Conservation (phyloP, 306 rosid genomes). For the Oxytropis ochrocephala region DNA sequence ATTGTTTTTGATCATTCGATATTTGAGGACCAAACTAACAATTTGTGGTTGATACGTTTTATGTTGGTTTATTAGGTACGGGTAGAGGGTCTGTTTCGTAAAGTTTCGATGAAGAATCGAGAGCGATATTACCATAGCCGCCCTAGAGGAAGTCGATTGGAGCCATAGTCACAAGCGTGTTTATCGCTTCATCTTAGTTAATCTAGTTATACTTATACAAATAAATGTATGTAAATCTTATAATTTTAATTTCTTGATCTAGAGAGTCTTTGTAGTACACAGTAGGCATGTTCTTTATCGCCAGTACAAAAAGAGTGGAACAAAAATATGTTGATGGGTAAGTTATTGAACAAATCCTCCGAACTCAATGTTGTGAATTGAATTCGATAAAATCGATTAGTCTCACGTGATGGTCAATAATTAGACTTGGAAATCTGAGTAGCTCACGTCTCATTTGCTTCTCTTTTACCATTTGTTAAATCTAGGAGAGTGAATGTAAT, state of each 20-base stretch:
- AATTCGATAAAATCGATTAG: no score
- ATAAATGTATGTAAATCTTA: conserved; percentile 10
- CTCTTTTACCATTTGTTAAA: no score
- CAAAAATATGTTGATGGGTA: conserved; percentile 80
- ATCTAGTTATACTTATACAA: no score
- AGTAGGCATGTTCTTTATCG: conserved; percentile 76
- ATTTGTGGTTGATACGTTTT: no score
- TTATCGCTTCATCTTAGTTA: conserved; percentile 16
- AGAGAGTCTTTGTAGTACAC: conserved; percentile 72
- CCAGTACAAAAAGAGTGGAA: conserved; percentile 64
- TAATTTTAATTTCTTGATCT: conserved; percentile 21
- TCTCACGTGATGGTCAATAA: no score
- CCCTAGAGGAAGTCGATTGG: conserved; percentile 94
- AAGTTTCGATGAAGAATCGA: conserved; percentile 90
- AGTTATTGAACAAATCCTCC: no score
- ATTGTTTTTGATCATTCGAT: no score
- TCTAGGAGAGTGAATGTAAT: conserved; percentile 34
- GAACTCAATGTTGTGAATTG: no score
- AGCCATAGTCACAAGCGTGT: conserved; percentile 96
- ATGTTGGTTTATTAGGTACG: no score
- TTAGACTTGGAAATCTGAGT: no score
- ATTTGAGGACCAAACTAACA: no score
- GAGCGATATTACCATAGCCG: conserved; percentile 90
- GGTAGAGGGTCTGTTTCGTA: conserved; percentile 82
- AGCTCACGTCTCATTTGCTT: no score